Conservation (phyloP, 768 basidiomycete genomes). For the Rhodocollybia butyracea region DNA sequence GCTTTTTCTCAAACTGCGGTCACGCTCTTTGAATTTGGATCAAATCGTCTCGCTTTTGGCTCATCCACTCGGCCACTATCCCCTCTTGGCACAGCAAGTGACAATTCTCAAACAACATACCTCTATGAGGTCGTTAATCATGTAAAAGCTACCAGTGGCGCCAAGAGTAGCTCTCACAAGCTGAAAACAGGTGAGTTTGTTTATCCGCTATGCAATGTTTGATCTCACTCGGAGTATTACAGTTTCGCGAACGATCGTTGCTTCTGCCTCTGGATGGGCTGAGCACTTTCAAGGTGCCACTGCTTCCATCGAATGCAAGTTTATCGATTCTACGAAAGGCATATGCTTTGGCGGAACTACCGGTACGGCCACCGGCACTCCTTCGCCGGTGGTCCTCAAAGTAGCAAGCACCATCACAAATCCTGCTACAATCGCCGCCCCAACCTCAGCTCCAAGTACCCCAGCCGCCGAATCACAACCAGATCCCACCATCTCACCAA, state of each 20-base stretch:
- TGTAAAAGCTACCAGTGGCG: not conserved
- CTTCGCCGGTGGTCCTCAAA: not conserved
- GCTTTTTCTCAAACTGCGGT: not conserved
- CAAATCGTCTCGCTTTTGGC: not conserved
- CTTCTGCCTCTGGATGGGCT: not conserved
- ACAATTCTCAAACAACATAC: not conserved
- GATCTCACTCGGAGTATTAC: too few relatives aligned
- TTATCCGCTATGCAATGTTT: not conserved
- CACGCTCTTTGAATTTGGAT: not conserved
- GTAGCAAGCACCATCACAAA: too few relatives aligned
- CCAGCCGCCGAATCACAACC: not conserved
- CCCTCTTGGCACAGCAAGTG: not conserved
- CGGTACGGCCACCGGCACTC: not conserved
- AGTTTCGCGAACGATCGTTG: not conserved
- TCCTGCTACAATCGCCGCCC: not conserved
- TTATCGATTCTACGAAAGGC: not conserved
- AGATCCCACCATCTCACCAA: not conserved
- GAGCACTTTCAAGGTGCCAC: not conserved
- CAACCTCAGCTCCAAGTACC: not conserved
- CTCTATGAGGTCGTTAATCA: not conserved
- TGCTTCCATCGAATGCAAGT: not conserved
- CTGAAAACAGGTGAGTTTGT: not conserved
- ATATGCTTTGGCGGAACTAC: not conserved
- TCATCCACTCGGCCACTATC: not conserved
- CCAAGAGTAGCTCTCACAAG: too few relatives aligned